Evolutionary conservation across 1,284 basidiomycete genomes (phyloP).

Genomic region (Phellinidium pouzarii): DNA sequence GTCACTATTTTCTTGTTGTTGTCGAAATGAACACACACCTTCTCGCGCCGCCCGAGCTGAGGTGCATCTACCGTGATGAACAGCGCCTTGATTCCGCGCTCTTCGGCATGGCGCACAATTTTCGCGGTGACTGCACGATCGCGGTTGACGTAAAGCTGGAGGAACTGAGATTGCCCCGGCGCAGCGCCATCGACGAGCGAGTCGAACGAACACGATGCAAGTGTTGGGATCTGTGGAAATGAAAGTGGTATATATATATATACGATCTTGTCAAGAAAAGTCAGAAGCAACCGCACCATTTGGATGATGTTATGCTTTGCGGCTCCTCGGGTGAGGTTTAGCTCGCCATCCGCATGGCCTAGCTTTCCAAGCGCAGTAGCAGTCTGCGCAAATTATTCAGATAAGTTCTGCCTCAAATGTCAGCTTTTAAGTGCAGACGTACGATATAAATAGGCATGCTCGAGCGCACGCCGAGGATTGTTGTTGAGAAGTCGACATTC

Average conservation of each 20-base stretch:
- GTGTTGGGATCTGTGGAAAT: slow-evolving; percentile 70
- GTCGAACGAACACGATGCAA: slow-evolving; percentile 86
- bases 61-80: slow-evolving; percentile 95
- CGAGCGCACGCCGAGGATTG: slow-evolving; percentile 65
- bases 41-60: slow-evolving; percentile 84
- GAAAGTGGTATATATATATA: neutral
- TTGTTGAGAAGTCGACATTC: slow-evolving; percentile 78
- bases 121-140: slow-evolving; percentile 77
- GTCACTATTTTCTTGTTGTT: neutral
- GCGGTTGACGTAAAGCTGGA: slow-evolving; percentile 85
- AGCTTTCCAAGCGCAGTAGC: slow-evolving; percentile 86
- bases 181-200: slow-evolving; percentile 78
- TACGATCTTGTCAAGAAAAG: neutral
- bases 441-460: slow-evolving; percentile 78
- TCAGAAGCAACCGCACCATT: slow-evolving; percentile 53
- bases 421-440: slow-evolving; percentile 15
- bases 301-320: slow-evolving; percentile 78
- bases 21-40: slow-evolving; percentile 35
- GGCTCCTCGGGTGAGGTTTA: slow-evolving; percentile 81
- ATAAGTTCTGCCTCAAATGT: neutral
- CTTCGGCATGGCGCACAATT: slow-evolving; percentile 79
- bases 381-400: slow-evolving; percentile 33
- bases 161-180: slow-evolving; percentile 71
- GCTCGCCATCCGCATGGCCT: slow-evolving; percentile 89
- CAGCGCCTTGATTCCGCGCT: slow-evolving; percentile 76